A percentile compares a stretch with the other conserved stretches of the same genome.
Evolutionary conservation across 2,329 filamentous ascomycete genomes (phyloP).

Genomic region (Eutypella sp.): DNA sequence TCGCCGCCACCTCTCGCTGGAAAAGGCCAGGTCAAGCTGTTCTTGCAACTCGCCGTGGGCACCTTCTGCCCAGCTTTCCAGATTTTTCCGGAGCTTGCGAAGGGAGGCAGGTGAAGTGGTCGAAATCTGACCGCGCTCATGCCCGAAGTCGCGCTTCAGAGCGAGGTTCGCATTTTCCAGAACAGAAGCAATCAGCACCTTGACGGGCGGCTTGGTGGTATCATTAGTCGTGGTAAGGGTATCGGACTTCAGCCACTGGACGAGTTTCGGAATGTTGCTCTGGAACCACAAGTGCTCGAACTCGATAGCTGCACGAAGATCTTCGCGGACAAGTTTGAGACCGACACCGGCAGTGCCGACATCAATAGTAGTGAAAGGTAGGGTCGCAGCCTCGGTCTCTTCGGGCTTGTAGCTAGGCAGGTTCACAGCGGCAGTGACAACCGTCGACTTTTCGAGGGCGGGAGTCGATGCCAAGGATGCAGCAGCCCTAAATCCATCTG

Average conservation of each 20-base stretch:
- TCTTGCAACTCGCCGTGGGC: constrained; percentile 81
- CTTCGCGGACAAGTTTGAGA: constrained; percentile 62
- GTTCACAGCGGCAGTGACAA: constrained; percentile 54
- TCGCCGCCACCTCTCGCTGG: constrained; percentile 70
- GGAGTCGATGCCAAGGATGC: constrained; percentile 45
- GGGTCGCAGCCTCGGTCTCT: constrained; percentile 27
- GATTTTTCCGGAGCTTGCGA: constrained; percentile 48
- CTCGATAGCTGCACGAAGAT: constrained; percentile 61
- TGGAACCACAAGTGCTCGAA: constrained; percentile 72
- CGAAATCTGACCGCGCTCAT: constrained; percentile 27
- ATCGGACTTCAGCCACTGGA: constrained; percentile 59
- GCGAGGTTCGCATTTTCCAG: constrained; percentile 48
- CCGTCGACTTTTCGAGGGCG: constrained; percentile 31
- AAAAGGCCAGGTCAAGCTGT: constrained; percentile 73
- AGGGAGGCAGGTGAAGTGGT: constrained; percentile 34
- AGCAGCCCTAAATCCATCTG: constrained; percentile 66
- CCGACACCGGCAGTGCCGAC: constrained; percentile 57
- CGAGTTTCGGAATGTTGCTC: constrained; percentile 62
- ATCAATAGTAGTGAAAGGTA: constrained; percentile 57
- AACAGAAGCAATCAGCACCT: constrained; percentile 62
- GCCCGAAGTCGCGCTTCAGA: constrained; percentile 46
- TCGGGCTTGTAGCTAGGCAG: constrained; percentile 39
- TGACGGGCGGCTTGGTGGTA: constrained; percentile 60
- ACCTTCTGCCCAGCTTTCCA: constrained; percentile 69
- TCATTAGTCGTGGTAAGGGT: constrained; percentile 33